These are phyloP conservation scores for Russula sp. DNA, from an alignment of 768 basidiomycete genomes.

Conservation along the genomic window DNA sequence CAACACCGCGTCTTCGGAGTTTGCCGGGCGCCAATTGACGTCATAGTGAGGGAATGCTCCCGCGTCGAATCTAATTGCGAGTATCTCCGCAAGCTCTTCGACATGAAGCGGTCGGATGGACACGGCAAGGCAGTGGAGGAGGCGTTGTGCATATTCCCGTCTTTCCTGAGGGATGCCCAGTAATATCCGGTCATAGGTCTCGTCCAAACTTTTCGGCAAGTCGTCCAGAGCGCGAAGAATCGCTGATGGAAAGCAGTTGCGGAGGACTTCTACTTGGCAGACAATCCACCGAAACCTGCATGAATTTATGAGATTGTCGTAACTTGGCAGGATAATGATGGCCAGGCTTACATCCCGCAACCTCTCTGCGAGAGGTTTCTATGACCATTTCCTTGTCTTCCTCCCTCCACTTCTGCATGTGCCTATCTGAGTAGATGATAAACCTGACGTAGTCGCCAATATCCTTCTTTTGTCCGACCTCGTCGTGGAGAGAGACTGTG, in stretches of 20 bases:
- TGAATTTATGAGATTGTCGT: background rate
- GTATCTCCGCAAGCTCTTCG: background rate
- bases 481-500: background rate
- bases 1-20: background rate
- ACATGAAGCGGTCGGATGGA: background rate
- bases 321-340: background rate
- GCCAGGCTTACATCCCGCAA: slow-evolving; percentile 2
- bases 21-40: background rate
- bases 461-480: slow-evolving; percentile 3
- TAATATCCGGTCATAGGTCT: slow-evolving; percentile 4
- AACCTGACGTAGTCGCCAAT: background rate
- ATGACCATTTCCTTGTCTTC: slow-evolving; percentile 4
- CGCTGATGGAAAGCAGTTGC: background rate
- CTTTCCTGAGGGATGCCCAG: background rate
- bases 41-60: background rate
- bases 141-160: background rate
- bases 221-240: background rate
- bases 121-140: background rate
- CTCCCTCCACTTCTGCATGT: background rate
- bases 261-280: background rate
- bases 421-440: background rate
- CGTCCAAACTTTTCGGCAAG: background rate
- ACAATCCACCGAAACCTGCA: slow-evolving; percentile 6
- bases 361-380: background rate
- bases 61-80: background rate